phyloP scores from a whole-genome alignment of 2,329 filamentous ascomycete genomes.

The Phialophora chinensis region DNA sequence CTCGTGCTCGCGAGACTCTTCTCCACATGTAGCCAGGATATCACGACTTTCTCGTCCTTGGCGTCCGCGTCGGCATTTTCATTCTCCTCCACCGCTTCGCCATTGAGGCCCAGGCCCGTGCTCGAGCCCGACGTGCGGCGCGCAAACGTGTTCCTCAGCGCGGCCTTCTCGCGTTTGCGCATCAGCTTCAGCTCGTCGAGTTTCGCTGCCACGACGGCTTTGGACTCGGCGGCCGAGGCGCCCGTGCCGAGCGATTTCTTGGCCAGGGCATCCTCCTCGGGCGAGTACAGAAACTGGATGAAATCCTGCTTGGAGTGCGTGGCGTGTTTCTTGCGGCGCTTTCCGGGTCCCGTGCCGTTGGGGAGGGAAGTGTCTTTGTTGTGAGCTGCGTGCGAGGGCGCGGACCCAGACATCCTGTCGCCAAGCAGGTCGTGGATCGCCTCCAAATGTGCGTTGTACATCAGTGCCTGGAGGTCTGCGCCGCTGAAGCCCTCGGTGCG shows the following conservation, averaged over 20 bases:
- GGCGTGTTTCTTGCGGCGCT: slow-evolving; percentile 39
- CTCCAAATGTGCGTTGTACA: slow-evolving; percentile 96
- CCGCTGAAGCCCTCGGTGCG: slow-evolving; percentile 90
- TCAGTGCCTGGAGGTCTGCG: slow-evolving; percentile 89
- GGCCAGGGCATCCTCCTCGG: slow-evolving; percentile 57
- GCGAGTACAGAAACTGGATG: slow-evolving; percentile 82
- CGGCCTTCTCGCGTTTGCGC: slow-evolving; percentile 49
- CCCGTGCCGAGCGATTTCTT: slow-evolving; percentile 52
- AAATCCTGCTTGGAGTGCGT: slow-evolving; percentile 60
- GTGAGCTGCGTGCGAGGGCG: neutral
- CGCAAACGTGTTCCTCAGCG: slow-evolving; percentile 25
- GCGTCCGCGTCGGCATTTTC: slow-evolving; percentile 44
- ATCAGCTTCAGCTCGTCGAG: slow-evolving; percentile 77
- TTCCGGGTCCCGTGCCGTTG: slow-evolving; percentile 41
- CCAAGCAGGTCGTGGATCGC: slow-evolving; percentile 92
- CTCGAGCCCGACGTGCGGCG: slow-evolving; percentile 2
- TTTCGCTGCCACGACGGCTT: slow-evolving; percentile 79
- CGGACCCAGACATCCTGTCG: slow-evolving; percentile 48
- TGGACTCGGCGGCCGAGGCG: slow-evolving; percentile 70
- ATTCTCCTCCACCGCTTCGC: slow-evolving; percentile 29
- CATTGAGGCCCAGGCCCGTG: slow-evolving; percentile 9
- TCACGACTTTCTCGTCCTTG: slow-evolving; percentile 69
- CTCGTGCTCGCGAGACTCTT: slow-evolving; percentile 78
- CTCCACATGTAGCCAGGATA: slow-evolving; percentile 82
- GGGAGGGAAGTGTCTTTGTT: slow-evolving; percentile 30